Evolutionary conservation across 2,329 filamentous ascomycete genomes (phyloP), one percentile per base, ranked within the genome.

Genomic region (Monilinia aucupariae): DNA sequence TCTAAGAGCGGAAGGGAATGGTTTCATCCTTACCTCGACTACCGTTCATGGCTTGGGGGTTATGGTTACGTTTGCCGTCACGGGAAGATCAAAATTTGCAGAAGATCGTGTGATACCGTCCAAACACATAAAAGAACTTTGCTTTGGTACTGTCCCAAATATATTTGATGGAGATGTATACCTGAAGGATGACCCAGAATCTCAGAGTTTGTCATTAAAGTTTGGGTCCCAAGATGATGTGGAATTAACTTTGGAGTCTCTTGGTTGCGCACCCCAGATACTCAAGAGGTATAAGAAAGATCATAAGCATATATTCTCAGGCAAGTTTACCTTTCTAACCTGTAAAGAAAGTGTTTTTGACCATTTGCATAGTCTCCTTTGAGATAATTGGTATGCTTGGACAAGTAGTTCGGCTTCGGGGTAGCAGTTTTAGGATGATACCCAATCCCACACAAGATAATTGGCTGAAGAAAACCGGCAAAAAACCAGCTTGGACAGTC

Each of bases 341-440:
- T n/a, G 13, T 5, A 45, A 50, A 22, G 37, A 63, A 4, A 15
- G 8, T 13, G 6, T 22, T n/a, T 8, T 25, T 64, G 83, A 59
- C 27, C 17, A 8, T 7, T 15, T 34, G 4, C 2, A 34, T 62
- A 84, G 82, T 85, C 0, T 78, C 81, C 0, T 85, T 85, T 58
- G 83, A 85, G 68, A 76, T 85, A 0, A 70, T 84, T 2, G 83
- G 82, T n/a, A 85, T 85, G 82, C 72, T 85, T 0, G 77, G 78
- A 51, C 76, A 77, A 32, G 78, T 77, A 0, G 74, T 84, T 27
- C 80, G 83, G 59, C 79, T 83, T 27, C 74, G 75, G 7, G 72
- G 79, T 52, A 82, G 76, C 55, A 76, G 75, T 63, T 85, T 81
- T 65, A 81, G 81, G 1, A 79, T 80, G 71, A 75, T 85, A 1